These are phyloP conservation scores for Coniochaeta ligniaria DNA, from an alignment of 2,329 filamentous ascomycete species.

Conservation along the genomic window DNA sequence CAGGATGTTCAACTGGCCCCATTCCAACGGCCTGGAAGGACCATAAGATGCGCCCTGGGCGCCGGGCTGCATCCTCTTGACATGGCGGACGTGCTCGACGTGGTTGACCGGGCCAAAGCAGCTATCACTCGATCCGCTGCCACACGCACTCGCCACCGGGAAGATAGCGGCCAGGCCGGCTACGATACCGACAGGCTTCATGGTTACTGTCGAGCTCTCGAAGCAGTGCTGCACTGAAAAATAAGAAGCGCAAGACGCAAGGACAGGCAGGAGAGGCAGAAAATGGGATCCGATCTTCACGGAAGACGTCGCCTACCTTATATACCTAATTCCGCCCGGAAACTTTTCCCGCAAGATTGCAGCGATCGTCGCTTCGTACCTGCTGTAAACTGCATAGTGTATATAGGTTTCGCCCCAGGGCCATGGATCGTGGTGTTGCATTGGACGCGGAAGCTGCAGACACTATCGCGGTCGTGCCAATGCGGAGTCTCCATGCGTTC, in stretches of 20 bases:
- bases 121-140: neutral
- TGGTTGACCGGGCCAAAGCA: neutral
- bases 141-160: neutral
- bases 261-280: neutral
- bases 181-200: neutral
- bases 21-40: constrained; percentile 41
- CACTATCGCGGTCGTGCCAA: neutral
- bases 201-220: neutral
- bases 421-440: neutral
- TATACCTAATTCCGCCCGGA: neutral
- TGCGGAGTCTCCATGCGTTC: neutral
- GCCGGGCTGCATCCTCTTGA: constrained; percentile 41
- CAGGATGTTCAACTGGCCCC: constrained; percentile 57
- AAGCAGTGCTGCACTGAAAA: neutral
- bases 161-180: neutral
- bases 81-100: constrained; percentile 28
- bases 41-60: constrained; percentile 33
- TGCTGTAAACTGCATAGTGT: neutral
- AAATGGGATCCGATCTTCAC: neutral
- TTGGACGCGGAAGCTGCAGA: neutral
- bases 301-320: neutral
- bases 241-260: neutral
- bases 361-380: neutral
- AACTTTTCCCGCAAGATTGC: neutral
- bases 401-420: neutral